Evolutionary conservation across 225 moss, liverwort and hornwort species (phyloP), one percentile per base, ranked within the genome.

Genomic region (Rhytidiadelphus loreus): DNA sequence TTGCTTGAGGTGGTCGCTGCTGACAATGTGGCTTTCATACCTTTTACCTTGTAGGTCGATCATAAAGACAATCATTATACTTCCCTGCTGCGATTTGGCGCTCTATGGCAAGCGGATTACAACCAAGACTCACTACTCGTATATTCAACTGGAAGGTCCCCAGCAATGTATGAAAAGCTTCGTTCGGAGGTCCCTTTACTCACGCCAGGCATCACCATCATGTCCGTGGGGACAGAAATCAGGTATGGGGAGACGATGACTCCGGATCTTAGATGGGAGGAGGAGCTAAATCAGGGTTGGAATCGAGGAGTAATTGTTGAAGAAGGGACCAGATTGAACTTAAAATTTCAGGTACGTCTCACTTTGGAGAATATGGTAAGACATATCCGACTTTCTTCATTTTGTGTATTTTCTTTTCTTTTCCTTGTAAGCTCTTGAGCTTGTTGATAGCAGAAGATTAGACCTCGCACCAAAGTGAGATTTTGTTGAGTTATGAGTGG

Each of bases 141-240:
- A 19, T 99, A 96, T 86, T 96, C 96, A 35, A 99, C 97, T 21
- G 97, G 97, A 89, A 96, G 97, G 82, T 99, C 97, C 60, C 96
- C 95, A 15, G 63, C 90, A 72, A 56, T 99, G 87, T 99, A 97
- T 83, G 83, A 93, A 85, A 87, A 96, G 61, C 92, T 99, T 62
- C 93, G 94, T 71, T 77, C 83, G 28, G 95, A 96, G 81, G 95
- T 94, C 77, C 99, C 99, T 32, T 86, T 97, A 68, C 89, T 97
- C 48, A 99, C 96, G 20, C 96, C 99, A 21, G 94, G 92, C 56
- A 95, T 99, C 87, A 92, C 95, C 56, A 96, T 99, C 72, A 94
- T 96, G 93, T 99, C 97, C 26, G 93, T 99, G 59, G 99, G 99
- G 48, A 96, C 96, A 22, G 97, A 99, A 88, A 99, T 99, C 74